These are phyloP conservation scores for Hyaloscypha hepaticicola DNA, from an alignment of 495 filamentous ascomycete species.

Conservation along the genomic window DNA sequence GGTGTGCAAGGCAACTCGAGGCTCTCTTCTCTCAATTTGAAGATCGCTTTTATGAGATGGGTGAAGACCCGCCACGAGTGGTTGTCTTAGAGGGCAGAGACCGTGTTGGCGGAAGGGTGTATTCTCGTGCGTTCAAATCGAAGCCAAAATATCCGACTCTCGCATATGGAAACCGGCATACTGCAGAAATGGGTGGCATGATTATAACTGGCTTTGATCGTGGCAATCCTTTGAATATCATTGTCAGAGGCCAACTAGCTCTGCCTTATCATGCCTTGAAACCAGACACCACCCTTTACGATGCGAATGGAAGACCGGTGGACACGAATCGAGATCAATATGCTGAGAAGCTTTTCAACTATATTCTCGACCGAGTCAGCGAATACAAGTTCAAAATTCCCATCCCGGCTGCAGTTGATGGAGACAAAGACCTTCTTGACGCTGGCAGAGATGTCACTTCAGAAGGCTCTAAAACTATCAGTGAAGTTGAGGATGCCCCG, in stretches of 20 bases:
- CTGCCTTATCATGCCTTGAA: slow-evolving; percentile 81
- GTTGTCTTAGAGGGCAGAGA: slow-evolving; percentile 84
- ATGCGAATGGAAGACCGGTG: slow-evolving; percentile 78
- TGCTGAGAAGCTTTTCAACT: slow-evolving; percentile 89
- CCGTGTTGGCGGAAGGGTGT: slow-evolving; percentile 90
- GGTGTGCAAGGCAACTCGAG: slow-evolving; percentile 89
- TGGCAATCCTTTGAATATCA: slow-evolving; percentile 87
- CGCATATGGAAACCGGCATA: slow-evolving; percentile 58
- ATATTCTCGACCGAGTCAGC: slow-evolving; percentile 87
- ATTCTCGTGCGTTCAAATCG: slow-evolving; percentile 75
- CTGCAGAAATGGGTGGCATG: slow-evolving; percentile 94
- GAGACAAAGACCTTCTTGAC: slow-evolving; percentile 81
- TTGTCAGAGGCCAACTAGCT: slow-evolving; percentile 88
- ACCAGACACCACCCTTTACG: slow-evolving; percentile 87
- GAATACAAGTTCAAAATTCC: slow-evolving; percentile 77
- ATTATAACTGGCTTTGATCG: slow-evolving; percentile 96
- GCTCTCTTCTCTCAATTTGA: slow-evolving; percentile 75
- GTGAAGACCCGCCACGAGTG: slow-evolving; percentile 68
- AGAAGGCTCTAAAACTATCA: slow-evolving; percentile 69
- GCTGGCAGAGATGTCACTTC: slow-evolving; percentile 72
- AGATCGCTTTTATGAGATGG: slow-evolving; percentile 56
- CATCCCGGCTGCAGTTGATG: slow-evolving; percentile 70
- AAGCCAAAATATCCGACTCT: slow-evolving; percentile 45
- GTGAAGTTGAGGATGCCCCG: slow-evolving; percentile 61
- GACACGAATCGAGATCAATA: slow-evolving; percentile 76